Percentiles rank a stretch among this genome's conserved stretches.
Conservation (phyloP, 225 moss, liverwort and hornwort species). For the Sphagnum tenellum region DNA sequence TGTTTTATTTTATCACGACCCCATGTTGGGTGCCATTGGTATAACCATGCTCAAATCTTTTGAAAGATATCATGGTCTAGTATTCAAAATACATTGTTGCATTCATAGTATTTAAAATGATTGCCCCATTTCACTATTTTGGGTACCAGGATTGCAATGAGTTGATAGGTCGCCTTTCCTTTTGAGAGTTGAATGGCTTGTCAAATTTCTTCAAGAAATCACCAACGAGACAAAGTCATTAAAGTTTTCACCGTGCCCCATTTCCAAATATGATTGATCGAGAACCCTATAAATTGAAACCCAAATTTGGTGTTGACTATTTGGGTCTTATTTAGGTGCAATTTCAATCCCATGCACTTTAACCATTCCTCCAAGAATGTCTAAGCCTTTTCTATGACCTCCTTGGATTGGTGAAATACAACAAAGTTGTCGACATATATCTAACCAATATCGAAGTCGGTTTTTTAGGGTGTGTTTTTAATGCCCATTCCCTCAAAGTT, state of each 20-base stretch:
- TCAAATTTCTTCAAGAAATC: constrained; percentile 7
- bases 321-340: not conserved
- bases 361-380: not conserved
- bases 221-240: not conserved
- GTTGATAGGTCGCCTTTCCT: constrained; percentile 9
- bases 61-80: not conserved
- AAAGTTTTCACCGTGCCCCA: no score
- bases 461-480: no score
- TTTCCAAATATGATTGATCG: no score
- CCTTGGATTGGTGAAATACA: no score
- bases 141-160: not conserved
- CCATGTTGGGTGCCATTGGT: no score
- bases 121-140: constrained; percentile 3
- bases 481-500: no score
- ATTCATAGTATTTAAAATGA: constrained; percentile 1
- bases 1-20: no score
- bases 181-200: constrained; percentile 9
- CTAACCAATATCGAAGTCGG: no score
- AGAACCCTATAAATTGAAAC: constrained; percentile 3
- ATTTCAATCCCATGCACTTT: constrained; percentile 1
- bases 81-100: constrained; percentile 1
- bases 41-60: no score
- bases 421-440: no score
- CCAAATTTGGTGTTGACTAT: constrained; percentile 4
- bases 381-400: no score